A percentile compares a stretch with the other conserved stretches of the same genome.
These are phyloP conservation scores for Aspergillus egyptiacus DNA, from an alignment of 495 filamentous ascomycete species.

Conservation along the genomic window DNA sequence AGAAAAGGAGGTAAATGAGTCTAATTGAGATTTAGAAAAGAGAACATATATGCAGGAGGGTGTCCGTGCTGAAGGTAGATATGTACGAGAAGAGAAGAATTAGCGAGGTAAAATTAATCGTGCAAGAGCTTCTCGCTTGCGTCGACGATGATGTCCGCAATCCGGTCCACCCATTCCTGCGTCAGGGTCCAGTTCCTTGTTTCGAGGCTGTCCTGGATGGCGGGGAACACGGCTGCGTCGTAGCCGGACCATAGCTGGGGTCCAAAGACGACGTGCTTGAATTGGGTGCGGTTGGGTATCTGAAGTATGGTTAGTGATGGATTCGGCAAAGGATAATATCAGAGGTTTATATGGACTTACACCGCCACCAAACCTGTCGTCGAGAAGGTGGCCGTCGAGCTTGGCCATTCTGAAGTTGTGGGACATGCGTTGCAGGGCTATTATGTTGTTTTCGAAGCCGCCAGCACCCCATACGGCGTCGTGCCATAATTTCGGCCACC, in stretches of 20 bases:
- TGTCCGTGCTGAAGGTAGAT: background rate
- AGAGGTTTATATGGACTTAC: constrained; percentile 38
- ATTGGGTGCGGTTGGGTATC: constrained; percentile 86
- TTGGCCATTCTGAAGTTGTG: constrained; percentile 67
- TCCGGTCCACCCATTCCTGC: constrained; percentile 63
- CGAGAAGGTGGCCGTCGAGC: constrained; percentile 80
- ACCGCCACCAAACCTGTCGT: constrained; percentile 62
- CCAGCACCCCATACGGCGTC: constrained; percentile 55
- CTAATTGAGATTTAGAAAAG: background rate
- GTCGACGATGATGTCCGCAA: constrained; percentile 58
- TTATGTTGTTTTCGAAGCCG: constrained; percentile 62
- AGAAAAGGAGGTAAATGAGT: background rate
- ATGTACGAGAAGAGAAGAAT: constrained; percentile 2
- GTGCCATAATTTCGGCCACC: constrained; percentile 71
- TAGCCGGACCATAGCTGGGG: constrained; percentile 75
- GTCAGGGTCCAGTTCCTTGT: constrained; percentile 63
- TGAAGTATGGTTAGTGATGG: constrained; percentile 31
- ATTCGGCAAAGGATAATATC: background rate
- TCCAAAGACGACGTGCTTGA: constrained; percentile 86
- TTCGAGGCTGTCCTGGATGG: constrained; percentile 74
- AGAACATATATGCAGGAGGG: constrained; percentile 4
- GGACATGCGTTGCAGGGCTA: constrained; percentile 57
- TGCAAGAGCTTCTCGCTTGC: constrained; percentile 58
- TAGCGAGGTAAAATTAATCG: constrained; percentile 19
- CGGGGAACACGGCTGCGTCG: constrained; percentile 74